Evolutionary conservation across 139 green algal species (phyloP).

Genomic region (Pleodorina starrii): DNA sequence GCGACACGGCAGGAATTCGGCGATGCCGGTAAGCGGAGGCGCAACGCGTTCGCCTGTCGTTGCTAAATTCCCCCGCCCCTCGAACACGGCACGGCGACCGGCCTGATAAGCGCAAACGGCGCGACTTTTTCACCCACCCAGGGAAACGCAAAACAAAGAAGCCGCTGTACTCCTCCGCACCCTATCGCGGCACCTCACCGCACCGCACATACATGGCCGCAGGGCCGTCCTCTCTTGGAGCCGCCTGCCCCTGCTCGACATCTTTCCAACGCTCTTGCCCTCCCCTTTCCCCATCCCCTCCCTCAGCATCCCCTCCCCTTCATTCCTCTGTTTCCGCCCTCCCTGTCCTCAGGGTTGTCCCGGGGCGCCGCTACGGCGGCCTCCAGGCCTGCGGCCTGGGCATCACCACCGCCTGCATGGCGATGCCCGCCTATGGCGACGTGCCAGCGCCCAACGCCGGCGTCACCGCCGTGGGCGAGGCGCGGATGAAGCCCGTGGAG

Average conservation of each 20-base stretch:
- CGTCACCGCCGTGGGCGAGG: conserved; percentile 56
- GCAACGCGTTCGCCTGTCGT: background rate
- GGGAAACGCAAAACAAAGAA: background rate
- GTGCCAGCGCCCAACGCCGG: conserved; percentile 25
- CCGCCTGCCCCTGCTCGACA: background rate
- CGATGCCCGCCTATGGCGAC: conserved; percentile 49
- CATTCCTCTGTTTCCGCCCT: no score
- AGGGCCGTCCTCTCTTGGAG: background rate
- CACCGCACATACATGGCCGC: background rate
- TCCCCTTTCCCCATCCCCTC: background rate
- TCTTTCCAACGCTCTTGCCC: background rate
- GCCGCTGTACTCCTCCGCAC: background rate
- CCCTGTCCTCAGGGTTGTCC: conserved; percentile 12
- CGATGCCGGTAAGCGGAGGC: conserved; percentile 23
- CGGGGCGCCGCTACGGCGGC: background rate
- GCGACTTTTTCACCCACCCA: background rate
- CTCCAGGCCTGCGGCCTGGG: conserved; percentile 5
- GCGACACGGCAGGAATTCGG: conserved; percentile 33
- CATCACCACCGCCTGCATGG: conserved; percentile 60
- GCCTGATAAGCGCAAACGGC: no score
- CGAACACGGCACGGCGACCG: no score
- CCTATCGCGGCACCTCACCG: background rate
- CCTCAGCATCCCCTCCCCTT: background rate
- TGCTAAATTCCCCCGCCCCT: background rate
- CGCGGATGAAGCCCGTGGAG: conserved; percentile 58